Evolutionary conservation across 2,329 filamentous ascomycete species (phyloP).

Genomic region (Aureobasidium melanogenum): DNA sequence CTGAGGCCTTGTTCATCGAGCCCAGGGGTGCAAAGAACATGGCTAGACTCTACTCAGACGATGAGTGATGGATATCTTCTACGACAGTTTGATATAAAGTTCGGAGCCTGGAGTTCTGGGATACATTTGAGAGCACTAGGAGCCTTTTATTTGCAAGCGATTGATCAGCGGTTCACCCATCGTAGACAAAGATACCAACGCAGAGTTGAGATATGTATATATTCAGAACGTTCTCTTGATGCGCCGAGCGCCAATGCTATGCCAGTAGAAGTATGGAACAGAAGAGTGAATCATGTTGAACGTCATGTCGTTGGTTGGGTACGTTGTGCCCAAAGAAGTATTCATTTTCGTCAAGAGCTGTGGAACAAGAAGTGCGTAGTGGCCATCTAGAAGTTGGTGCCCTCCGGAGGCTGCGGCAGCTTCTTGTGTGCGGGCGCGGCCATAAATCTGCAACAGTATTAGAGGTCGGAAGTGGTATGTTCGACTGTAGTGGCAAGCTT

Average conservation of each 20-base stretch:
- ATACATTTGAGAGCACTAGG: neutral
- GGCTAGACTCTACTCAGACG: constrained; percentile 19
- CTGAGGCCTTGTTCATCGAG: constrained; percentile 79
- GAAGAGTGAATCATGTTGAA: neutral
- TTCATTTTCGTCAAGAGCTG: constrained; percentile 4
- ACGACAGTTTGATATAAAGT: neutral
- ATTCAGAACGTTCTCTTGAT: neutral
- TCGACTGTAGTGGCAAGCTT: constrained; percentile 17
- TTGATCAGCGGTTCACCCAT: neutral
- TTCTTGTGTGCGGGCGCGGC: constrained; percentile 88
- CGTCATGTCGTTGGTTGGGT: constrained; percentile 8
- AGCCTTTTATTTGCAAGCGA: neutral
- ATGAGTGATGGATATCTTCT: neutral
- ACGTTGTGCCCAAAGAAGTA: neutral
- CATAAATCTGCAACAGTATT: constrained; percentile 62
- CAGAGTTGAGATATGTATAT: neutral
- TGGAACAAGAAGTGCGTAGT: neutral
- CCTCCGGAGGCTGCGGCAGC: constrained; percentile 85
- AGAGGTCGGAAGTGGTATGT: neutral
- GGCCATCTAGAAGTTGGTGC: constrained; percentile 43
- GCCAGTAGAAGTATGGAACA: neutral
- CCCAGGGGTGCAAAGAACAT: constrained; percentile 64
- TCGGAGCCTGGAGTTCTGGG: constrained; percentile 2
- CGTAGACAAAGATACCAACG: neutral
- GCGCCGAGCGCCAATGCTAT: constrained; percentile 11